These are phyloP conservation scores for Fusarium camptoceras DNA, from an alignment of 2,329 filamentous ascomycete genomes.

Conservation along the genomic window DNA sequence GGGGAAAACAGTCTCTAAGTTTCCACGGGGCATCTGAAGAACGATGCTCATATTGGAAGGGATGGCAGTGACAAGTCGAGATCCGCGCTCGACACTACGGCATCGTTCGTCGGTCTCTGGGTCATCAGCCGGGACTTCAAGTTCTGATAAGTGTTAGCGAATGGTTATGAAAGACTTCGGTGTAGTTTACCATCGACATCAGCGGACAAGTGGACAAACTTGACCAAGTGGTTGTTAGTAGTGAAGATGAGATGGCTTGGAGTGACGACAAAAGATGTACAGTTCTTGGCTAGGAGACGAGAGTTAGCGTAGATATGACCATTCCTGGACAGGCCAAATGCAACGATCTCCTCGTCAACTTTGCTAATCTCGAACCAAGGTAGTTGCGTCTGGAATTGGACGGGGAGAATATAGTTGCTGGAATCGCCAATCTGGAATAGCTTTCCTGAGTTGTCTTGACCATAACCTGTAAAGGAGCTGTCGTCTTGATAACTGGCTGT, in stretches of 20 bases:
- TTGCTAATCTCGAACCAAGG: constrained; percentile 65
- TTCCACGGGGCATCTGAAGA: constrained; percentile 95
- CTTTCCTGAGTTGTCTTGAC: constrained; percentile 61
- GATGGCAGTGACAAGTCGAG: constrained; percentile 86
- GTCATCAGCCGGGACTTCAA: constrained; percentile 87
- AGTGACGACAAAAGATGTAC: constrained; percentile 89
- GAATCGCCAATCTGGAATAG: constrained; percentile 55
- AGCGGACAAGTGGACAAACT: constrained; percentile 84
- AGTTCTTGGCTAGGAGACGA: constrained; percentile 81
- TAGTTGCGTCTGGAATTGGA: constrained; percentile 60
- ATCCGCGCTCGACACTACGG: constrained; percentile 90
- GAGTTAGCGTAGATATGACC: constrained; percentile 85
- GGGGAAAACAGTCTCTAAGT: constrained; percentile 94
- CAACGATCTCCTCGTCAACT: constrained; percentile 57
- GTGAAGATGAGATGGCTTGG: constrained; percentile 88
- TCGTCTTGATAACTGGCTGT: constrained; percentile 51
- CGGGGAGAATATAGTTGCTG: constrained; percentile 50
- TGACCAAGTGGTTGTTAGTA: constrained; percentile 90
- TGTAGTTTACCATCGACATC: constrained; percentile 68
- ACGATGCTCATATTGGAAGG: constrained; percentile 87
- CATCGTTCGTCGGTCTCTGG: constrained; percentile 93
- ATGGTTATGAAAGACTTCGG: neutral
- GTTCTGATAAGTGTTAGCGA: constrained; percentile 63
- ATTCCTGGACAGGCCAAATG: constrained; percentile 76
- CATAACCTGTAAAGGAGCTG: constrained; percentile 51